Evolutionary conservation across 495 filamentous ascomycete genomes (phyloP).

Genomic region (Penicillium longicatenatum): DNA sequence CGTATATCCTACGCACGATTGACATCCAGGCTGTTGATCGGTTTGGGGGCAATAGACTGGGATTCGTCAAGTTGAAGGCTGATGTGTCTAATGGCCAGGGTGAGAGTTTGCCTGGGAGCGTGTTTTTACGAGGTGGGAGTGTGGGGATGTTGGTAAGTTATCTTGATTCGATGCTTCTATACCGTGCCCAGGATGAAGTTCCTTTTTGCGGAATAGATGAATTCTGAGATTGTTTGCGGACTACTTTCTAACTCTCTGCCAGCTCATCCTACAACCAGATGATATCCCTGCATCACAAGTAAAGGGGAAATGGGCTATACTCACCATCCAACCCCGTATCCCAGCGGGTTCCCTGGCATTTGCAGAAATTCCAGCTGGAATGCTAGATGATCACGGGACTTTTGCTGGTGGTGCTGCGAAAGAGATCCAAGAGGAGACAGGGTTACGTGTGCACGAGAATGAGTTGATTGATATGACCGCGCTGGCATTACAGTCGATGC

Average conservation of each 20-base stretch:
- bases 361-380: slow-evolving; percentile 83
- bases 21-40: slow-evolving; percentile 74
- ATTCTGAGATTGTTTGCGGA: not conserved
- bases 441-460: slow-evolving; percentile 54
- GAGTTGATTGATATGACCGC: slow-evolving; percentile 73
- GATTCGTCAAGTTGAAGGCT: slow-evolving; percentile 77
- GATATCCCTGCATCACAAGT: slow-evolving; percentile 48
- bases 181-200: not conserved
- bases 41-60: slow-evolving; percentile 64
- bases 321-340: slow-evolving; percentile 83
- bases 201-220: not conserved
- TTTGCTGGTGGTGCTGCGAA: slow-evolving; percentile 78
- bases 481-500: slow-evolving; percentile 45
- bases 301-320: slow-evolving; percentile 65
- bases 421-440: slow-evolving; percentile 84
- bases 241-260: not conserved
- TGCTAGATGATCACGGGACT: slow-evolving; percentile 77
- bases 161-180: not conserved
- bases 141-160: slow-evolving; percentile 74
- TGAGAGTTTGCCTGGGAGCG: slow-evolving; percentile 70
- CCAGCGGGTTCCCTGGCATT: slow-evolving; percentile 76
- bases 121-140: slow-evolving; percentile 80
- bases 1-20: slow-evolving; percentile 70
- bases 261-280: slow-evolving; percentile 71
- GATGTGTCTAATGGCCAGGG: slow-evolving; percentile 62